A percentile compares a stretch with the other conserved stretches of the same genome.
phyloP scores from a whole-genome alignment of 1,284 basidiomycete genomes.

The Apiotrichum brassicae region DNA sequence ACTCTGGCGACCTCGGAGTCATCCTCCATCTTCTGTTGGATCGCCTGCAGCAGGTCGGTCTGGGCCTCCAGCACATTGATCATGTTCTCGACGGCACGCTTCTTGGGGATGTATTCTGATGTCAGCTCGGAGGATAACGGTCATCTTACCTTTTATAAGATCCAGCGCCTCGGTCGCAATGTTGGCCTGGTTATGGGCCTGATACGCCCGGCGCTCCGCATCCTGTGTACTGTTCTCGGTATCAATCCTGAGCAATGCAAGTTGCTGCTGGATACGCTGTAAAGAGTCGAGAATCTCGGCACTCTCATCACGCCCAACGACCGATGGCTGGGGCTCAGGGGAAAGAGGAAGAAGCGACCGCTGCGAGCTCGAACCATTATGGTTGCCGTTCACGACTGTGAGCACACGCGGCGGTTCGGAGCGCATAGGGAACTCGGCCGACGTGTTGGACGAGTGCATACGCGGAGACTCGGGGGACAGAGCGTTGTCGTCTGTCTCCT shows the following conservation, averaged over 20 bases:
- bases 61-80: conserved; percentile 7
- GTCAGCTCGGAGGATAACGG: neutral
- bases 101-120: conserved; percentile 4
- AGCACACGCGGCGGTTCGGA: conserved; percentile 2
- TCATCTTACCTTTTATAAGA: conserved; percentile 9
- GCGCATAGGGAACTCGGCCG: conserved; percentile 18
- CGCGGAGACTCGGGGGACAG: neutral
- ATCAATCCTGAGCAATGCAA: neutral
- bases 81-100: conserved; percentile 2
- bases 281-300: neutral
- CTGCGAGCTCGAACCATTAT: neutral
- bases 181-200: conserved; percentile 1
- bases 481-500: neutral
- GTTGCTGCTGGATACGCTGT: conserved; percentile 9
- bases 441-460: conserved; percentile 5
- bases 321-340: neutral
- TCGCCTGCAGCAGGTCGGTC: conserved; percentile 9
- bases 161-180: conserved; percentile 4
- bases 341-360: neutral
- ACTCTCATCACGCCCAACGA: neutral
- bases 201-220: conserved; percentile 2
- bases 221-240: neutral
- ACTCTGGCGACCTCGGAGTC: neutral
- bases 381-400: conserved; percentile 4
- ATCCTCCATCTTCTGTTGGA: conserved; percentile 12